Evolutionary conservation across 257 asterid genomes (phyloP).

Genomic region (Fraxinus americana): DNA sequence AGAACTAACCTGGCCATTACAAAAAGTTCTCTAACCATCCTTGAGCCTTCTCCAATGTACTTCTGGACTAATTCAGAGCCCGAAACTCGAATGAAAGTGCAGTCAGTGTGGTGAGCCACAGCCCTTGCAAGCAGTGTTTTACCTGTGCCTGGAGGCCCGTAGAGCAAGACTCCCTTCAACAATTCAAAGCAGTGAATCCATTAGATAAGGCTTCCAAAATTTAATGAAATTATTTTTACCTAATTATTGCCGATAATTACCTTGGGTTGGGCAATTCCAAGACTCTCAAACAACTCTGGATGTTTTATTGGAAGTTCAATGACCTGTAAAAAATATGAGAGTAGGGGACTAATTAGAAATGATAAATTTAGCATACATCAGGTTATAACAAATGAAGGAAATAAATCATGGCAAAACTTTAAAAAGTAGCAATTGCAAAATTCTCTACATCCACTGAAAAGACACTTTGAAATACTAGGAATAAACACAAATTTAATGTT

Average conservation of each 20-base stretch:
- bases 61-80: constrained; percentile 79
- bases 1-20: constrained; percentile 73
- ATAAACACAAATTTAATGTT: not conserved
- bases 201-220: constrained; percentile 1
- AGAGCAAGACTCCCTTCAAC: constrained; percentile 66
- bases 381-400: not conserved
- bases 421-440: constrained; percentile 6
- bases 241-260: constrained; percentile 28
- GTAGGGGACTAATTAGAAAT: not conserved
- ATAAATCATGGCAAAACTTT: not conserved
- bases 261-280: constrained; percentile 83
- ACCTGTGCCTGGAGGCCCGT: constrained; percentile 83
- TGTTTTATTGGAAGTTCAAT: constrained; percentile 81
- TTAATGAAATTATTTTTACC: constrained; percentile 12
- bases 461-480: not conserved
- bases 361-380: not conserved
- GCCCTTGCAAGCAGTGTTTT: constrained; percentile 77
- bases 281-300: constrained; percentile 76
- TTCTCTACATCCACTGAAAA: not conserved
- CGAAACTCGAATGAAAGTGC: constrained; percentile 72
- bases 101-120: constrained; percentile 77
- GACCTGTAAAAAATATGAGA: constrained; percentile 42
- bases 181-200: constrained; percentile 15
- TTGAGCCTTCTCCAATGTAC: constrained; percentile 81
- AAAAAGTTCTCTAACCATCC: constrained; percentile 80